Evolutionary conservation across 2,329 filamentous ascomycete genomes (phyloP).

Genomic region (Microthyrium microscopicum): DNA sequence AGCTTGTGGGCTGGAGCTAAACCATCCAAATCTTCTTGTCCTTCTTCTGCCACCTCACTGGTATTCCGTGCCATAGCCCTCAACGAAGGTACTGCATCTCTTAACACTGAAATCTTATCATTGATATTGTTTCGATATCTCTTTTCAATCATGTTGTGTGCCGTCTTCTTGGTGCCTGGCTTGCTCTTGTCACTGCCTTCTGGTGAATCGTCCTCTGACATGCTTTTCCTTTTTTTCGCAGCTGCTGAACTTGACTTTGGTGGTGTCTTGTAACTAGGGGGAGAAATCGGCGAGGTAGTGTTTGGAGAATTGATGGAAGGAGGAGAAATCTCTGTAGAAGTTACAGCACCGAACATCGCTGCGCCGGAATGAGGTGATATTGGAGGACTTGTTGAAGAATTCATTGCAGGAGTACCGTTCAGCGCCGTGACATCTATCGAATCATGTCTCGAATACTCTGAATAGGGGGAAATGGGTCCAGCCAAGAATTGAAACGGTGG

Average conservation of each 20-base stretch:
- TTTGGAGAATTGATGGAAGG: slow-evolving; percentile 11
- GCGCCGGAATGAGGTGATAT: no score
- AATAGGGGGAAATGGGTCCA: no score
- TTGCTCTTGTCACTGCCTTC: slow-evolving; percentile 43
- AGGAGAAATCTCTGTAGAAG: no score
- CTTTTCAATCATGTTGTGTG: slow-evolving; percentile 98
- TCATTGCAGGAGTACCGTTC: no score
- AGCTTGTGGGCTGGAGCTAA: slow-evolving; percentile 75
- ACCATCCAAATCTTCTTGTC: slow-evolving; percentile 57
- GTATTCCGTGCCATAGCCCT: slow-evolving; percentile 54
- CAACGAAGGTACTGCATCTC: slow-evolving; percentile 82
- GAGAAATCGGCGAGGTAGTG: not conserved
- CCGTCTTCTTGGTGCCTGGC: slow-evolving; percentile 86
- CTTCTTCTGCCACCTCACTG: slow-evolving; percentile 52
- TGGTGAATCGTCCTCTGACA: slow-evolving; percentile 20
- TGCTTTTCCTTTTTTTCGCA: slow-evolving; percentile 13
- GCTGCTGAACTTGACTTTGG: slow-evolving; percentile 5
- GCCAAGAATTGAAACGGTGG: no score
- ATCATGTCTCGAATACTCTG: no score
- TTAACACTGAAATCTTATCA: slow-evolving; percentile 84
- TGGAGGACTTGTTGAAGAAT: no score
- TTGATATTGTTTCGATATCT: slow-evolving; percentile 91
- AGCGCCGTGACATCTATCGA: no score
- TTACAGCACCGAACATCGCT: no score
- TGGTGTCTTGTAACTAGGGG: not conserved